Percentiles rank a stretch among this genome's conserved stretches.
These are phyloP conservation scores for Scutellaria minor DNA, from an alignment of 257 asterid genomes.

Conservation along the genomic window DNA sequence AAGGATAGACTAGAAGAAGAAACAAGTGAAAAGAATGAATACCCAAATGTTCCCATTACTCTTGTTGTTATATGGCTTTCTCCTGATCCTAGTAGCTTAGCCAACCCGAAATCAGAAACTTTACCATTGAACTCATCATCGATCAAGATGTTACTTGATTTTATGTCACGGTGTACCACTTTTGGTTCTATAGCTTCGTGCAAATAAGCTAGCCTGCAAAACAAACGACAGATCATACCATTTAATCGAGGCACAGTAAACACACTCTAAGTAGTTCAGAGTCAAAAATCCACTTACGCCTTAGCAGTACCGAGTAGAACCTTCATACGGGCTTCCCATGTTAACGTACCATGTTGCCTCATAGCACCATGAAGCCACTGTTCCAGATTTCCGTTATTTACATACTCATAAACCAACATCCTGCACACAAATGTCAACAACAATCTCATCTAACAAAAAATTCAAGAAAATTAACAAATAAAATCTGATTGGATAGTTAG, in stretches of 20 bases:
- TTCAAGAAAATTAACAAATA: neutral
- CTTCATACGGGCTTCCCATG: constrained; percentile 98
- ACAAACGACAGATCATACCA: constrained; percentile 2
- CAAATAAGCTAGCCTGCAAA: constrained; percentile 88
- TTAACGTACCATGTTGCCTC: constrained; percentile 78
- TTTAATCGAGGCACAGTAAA: neutral
- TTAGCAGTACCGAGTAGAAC: constrained; percentile 94
- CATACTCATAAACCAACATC: constrained; percentile 95
- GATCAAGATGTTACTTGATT: constrained; percentile 95
- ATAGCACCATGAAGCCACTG: constrained; percentile 99
- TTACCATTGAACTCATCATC: constrained; percentile 81
- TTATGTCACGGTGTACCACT: constrained; percentile 94
- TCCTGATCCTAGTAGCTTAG: constrained; percentile 91
- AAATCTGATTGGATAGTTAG: neutral
- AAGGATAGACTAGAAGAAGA: neutral
- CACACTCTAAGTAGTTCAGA: neutral
- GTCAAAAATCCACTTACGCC: constrained; percentile 70
- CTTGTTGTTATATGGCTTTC: constrained; percentile 96
- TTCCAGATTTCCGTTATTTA: constrained; percentile 91
- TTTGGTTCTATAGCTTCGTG: constrained; percentile 98
- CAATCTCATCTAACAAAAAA: constrained; percentile 12
- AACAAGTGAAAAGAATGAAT: constrained; percentile 18
- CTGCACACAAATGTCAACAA: constrained; percentile 43
- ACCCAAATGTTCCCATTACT: constrained; percentile 99
- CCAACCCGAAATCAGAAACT: constrained; percentile 97